A percentile compares a stretch with the other conserved stretches of the same genome.
Evolutionary conservation across 2,329 filamentous ascomycete genomes (phyloP).

Genomic region (Chaetomium olivaceum): DNA sequence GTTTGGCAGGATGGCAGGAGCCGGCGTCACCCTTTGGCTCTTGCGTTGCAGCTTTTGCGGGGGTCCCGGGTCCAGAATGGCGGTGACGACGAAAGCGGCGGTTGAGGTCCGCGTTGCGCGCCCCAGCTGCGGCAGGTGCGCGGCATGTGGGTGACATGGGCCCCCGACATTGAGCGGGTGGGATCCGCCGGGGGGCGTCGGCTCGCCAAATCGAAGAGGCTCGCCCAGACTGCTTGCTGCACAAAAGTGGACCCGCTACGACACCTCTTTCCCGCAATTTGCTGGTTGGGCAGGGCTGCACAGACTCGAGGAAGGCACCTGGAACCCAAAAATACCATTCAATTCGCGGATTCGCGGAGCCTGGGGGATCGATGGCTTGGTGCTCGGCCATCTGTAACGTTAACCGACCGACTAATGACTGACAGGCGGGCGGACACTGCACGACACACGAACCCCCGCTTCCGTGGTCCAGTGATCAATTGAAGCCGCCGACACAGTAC

Average conservation of each 20-base stretch:
- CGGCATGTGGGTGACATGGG: slow-evolving; percentile 12
- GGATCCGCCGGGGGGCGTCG: slow-evolving; percentile 8
- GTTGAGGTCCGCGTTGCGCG: slow-evolving; percentile 13
- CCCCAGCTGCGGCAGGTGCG: slow-evolving; percentile 8
- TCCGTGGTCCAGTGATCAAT: not conserved
- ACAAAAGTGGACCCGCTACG: slow-evolving; percentile 4
- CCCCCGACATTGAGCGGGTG: slow-evolving; percentile 4
- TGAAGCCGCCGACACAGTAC: not conserved
- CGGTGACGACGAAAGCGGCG: slow-evolving; percentile 28
- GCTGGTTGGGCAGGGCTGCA: slow-evolving; percentile 15
- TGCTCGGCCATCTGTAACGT: not conserved
- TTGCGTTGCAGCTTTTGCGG: slow-evolving; percentile 4
- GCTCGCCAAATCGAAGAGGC: slow-evolving; percentile 17
- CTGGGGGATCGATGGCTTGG: not conserved
- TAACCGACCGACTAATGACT: not conserved
- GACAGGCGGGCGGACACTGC: not conserved
- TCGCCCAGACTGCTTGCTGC: slow-evolving; percentile 13
- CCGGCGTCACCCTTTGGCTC: not conserved
- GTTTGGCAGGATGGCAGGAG: not conserved
- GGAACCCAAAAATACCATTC: slow-evolving; percentile 10
- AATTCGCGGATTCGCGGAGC: not conserved
- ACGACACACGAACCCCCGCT: slow-evolving; percentile 3
- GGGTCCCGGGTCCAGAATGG: slow-evolving; percentile 24
- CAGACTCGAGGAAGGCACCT: slow-evolving; percentile 6
- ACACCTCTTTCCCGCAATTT: slow-evolving; percentile 13